Conservation (phyloP, 495 filamentous ascomycete species). For the Hyaloscypha hepaticicola region DNA sequence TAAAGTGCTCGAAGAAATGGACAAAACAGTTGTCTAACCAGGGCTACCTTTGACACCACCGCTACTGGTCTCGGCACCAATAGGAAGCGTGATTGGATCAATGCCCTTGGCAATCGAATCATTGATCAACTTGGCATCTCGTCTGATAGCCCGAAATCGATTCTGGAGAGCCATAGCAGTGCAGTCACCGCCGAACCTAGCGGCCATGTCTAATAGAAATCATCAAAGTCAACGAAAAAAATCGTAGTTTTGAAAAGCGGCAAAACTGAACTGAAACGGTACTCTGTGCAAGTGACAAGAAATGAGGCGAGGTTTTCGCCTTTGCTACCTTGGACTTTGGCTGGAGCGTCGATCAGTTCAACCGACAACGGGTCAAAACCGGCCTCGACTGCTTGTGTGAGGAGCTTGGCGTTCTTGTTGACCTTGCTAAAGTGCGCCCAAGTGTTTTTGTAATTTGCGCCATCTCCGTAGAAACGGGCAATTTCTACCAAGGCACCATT, state of each 20-base stretch:
- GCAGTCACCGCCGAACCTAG: constrained; percentile 27
- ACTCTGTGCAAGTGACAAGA: not conserved
- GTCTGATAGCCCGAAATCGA: constrained; percentile 41
- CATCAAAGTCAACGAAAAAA: constrained; percentile 13
- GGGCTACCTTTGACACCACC: not conserved
- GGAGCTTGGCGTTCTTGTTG: constrained; percentile 14
- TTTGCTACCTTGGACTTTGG: not conserved
- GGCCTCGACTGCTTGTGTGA: constrained; percentile 21
- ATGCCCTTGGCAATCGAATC: constrained; percentile 29
- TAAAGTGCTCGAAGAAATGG: constrained; percentile 1
- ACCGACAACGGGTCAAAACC: constrained; percentile 22
- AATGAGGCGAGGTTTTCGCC: not conserved
- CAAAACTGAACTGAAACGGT: not conserved
- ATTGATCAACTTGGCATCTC: constrained; percentile 39
- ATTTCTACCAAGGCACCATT: constrained; percentile 20
- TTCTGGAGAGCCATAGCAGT: constrained; percentile 28
- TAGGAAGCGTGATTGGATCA: constrained; percentile 30
- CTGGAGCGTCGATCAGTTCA: constrained; percentile 8
- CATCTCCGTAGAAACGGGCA: constrained; percentile 21
- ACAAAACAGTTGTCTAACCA: constrained; percentile 14
- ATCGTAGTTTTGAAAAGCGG: not conserved
- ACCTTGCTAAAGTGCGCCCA: constrained; percentile 19
- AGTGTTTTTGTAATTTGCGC: constrained; percentile 20
- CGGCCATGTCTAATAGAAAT: constrained; percentile 21
- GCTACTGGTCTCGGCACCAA: constrained; percentile 10